Evolutionary conservation across 305 asterid species (phyloP).

Genomic region (Fraxinus angustifolia): DNA sequence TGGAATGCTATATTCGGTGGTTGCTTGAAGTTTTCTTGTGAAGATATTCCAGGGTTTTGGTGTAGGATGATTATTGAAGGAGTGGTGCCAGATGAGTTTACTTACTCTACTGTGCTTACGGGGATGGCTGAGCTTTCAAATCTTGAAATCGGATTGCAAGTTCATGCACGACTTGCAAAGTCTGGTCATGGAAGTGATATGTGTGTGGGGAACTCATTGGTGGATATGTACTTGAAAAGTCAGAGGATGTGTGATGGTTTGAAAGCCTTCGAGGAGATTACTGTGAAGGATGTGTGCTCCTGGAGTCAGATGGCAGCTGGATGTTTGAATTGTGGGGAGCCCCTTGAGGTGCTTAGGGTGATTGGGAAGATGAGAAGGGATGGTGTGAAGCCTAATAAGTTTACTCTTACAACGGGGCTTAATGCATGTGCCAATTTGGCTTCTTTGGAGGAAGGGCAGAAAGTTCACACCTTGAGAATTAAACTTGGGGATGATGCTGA

Average conservation of each 20-base stretch:
- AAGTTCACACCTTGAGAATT: slow-evolving; percentile 44
- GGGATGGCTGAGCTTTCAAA: slow-evolving; percentile 59
- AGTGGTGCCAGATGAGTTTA: slow-evolving; percentile 54
- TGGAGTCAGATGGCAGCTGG: slow-evolving; percentile 78
- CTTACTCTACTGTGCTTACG: slow-evolving; percentile 59
- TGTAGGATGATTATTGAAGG: slow-evolving; percentile 52
- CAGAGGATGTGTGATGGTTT: slow-evolving; percentile 43
- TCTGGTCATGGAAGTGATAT: slow-evolving; percentile 58
- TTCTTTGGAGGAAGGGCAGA: slow-evolving; percentile 51
- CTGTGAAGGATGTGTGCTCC: slow-evolving; percentile 45
- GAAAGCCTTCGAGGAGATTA: slow-evolving; percentile 57
- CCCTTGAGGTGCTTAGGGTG: slow-evolving; percentile 46
- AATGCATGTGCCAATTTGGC: slow-evolving; percentile 59
- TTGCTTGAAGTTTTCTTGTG: slow-evolving; percentile 40
- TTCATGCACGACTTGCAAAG: slow-evolving; percentile 52
- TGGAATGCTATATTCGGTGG: slow-evolving; percentile 73
- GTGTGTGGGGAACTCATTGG: slow-evolving; percentile 68
- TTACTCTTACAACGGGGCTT: slow-evolving; percentile 66
- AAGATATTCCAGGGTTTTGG: slow-evolving; percentile 43
- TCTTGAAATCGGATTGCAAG: slow-evolving; percentile 54
- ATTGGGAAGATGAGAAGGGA: slow-evolving; percentile 52
- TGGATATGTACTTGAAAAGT: slow-evolving; percentile 64
- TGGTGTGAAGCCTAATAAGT: slow-evolving; percentile 55
- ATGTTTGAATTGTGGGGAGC: slow-evolving; percentile 55
- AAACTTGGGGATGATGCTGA: slow-evolving; percentile 49